Evolutionary conservation across 2,329 filamentous ascomycete species (phyloP).

Genomic region (Fusarium sp.): DNA sequence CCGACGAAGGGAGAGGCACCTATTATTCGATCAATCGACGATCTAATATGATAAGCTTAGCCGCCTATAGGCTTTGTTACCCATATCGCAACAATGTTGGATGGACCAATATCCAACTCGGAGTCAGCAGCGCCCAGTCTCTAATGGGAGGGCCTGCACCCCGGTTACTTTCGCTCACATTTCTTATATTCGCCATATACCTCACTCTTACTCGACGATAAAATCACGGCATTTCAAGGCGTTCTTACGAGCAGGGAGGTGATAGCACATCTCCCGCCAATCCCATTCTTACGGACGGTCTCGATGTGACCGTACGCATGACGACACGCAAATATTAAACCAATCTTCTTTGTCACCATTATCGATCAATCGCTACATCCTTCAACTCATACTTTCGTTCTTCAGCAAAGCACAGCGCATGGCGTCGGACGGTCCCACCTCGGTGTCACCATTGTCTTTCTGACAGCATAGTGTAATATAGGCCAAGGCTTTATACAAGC

Average conservation of each 20-base stretch:
- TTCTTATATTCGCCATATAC: slow-evolving; percentile 21
- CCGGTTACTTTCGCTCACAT: slow-evolving; percentile 23
- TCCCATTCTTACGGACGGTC: slow-evolving; percentile 27
- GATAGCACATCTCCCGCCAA: slow-evolving; percentile 21
- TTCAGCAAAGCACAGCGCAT: slow-evolving; percentile 47
- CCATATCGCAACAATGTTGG: neutral
- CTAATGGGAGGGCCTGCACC: neutral
- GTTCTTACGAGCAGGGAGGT: slow-evolving; percentile 34
- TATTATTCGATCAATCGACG: slow-evolving; percentile 84
- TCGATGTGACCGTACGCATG: slow-evolving; percentile 35
- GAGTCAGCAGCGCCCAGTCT: neutral
- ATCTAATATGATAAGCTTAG: slow-evolving; percentile 71
- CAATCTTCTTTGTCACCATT: slow-evolving; percentile 43
- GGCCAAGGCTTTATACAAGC: slow-evolving; percentile 35
- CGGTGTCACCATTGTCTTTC: slow-evolving; percentile 28
- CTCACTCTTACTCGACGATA: slow-evolving; percentile 30
- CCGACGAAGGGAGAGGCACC: slow-evolving; percentile 82
- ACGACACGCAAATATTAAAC: slow-evolving; percentile 45
- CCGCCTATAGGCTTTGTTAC: slow-evolving; percentile 5
- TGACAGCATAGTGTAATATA: slow-evolving; percentile 48
- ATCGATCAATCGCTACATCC: slow-evolving; percentile 38
- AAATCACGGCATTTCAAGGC: slow-evolving; percentile 42
- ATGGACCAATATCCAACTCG: slow-evolving; percentile 17
- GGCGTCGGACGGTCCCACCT: slow-evolving; percentile 45
- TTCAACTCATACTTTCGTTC: slow-evolving; percentile 42